phyloP scores from a whole-genome alignment of 2,329 filamentous ascomycete genomes.

The Xylariales sp. region DNA sequence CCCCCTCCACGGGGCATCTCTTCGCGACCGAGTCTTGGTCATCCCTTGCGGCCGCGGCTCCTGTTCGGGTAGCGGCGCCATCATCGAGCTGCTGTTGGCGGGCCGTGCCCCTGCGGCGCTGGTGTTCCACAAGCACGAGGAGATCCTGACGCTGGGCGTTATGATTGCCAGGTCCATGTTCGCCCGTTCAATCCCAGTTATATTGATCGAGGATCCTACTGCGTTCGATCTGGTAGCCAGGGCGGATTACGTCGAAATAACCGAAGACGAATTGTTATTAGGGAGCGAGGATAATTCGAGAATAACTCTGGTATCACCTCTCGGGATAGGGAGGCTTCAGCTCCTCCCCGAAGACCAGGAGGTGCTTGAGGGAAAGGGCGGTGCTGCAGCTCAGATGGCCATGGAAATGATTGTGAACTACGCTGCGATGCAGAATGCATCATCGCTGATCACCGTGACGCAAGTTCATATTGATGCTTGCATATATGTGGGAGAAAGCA shows the following conservation, averaged over 20 bases:
- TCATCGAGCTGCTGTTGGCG: background rate
- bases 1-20: background rate
- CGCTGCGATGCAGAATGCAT: background rate
- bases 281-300: background rate
- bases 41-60: background rate
- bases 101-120: background rate
- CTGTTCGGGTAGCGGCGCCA: background rate
- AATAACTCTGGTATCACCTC: background rate
- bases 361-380: background rate
- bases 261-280: background rate
- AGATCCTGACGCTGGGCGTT: conserved; percentile 1
- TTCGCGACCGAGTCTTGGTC: background rate
- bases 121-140: background rate
- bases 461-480: background rate
- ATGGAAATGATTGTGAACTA: background rate
- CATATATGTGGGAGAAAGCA: background rate
- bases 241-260: too few species aligned
- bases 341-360: background rate
- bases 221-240: too few species aligned
- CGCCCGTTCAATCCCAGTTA: background rate
- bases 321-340: background rate
- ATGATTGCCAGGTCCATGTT: background rate
- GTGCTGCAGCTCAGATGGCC: background rate
- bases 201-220: background rate
- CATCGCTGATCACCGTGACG: background rate